A percentile compares a stretch with the other conserved stretches of the same genome.
phyloP scores from a whole-genome alignment of 805 yeast genomes.

The Suhomyces prunicola region DNA sequence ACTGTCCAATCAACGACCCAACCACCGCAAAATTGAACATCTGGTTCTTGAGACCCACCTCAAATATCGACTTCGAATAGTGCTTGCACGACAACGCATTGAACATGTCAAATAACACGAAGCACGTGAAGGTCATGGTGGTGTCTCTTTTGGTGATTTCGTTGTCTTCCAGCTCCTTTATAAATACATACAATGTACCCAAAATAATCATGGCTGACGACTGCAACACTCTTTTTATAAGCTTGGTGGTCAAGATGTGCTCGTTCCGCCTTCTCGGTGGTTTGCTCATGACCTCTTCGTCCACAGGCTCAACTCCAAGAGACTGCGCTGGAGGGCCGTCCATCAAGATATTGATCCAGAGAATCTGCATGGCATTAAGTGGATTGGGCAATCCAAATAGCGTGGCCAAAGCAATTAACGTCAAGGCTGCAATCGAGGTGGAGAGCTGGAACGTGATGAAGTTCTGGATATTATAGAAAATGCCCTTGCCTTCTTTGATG shows the following conservation, averaged over 20 bases:
- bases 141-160: constrained; percentile 91
- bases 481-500: constrained; percentile 86
- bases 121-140: constrained; percentile 97
- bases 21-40: constrained; percentile 95
- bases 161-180: constrained; percentile 81
- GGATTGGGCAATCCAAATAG: constrained; percentile 89
- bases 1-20: constrained; percentile 83
- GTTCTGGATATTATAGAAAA: constrained; percentile 91
- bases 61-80: constrained; percentile 75
- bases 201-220: constrained; percentile 72
- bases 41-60: constrained; percentile 73
- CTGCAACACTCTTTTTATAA: constrained; percentile 69
- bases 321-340: constrained; percentile 99
- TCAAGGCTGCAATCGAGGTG: constrained; percentile 91
- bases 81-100: constrained; percentile 95
- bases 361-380: constrained; percentile 94
- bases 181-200: constrained; percentile 86
- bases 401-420: constrained; percentile 84
- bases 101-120: constrained; percentile 94
- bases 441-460: constrained; percentile 94
- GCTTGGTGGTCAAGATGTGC: constrained; percentile 68
- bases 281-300: constrained; percentile 88
- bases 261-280: constrained; percentile 94
- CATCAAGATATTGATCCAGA: constrained; percentile 97
- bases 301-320: constrained; percentile 95